phyloP scores from a whole-genome alignment of 345 rosid genomes.

The Citrus trifoliata region DNA sequence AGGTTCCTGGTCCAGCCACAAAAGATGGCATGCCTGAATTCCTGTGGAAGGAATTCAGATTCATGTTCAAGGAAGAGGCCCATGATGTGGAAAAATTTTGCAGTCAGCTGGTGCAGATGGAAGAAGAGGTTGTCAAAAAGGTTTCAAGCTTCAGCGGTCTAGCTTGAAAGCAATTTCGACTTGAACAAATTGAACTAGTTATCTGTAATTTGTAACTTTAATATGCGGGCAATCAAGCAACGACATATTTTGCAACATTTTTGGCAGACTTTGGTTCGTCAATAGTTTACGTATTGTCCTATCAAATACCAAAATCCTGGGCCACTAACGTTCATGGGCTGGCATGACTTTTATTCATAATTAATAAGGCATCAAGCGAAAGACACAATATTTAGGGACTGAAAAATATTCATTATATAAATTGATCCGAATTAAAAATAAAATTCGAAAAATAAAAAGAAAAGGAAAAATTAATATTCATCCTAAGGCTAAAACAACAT shows the following conservation, averaged over 20 bases:
- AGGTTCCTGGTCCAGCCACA: conserved; percentile 33
- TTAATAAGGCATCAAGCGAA: no score
- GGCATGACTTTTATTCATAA: no score
- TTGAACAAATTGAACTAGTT: neutral
- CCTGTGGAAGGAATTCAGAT: conserved; percentile 67
- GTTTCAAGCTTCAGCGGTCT: conserved; percentile 63
- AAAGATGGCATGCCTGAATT: conserved; percentile 33
- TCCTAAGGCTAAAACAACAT: neutral
- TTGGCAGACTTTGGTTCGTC: neutral
- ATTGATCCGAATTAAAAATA: neutral
- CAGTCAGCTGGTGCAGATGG: conserved; percentile 61
- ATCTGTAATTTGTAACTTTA: neutral
- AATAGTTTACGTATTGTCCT: neutral
- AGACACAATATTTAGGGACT: neutral
- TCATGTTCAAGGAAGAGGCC: conserved; percentile 57
- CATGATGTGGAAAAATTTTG: conserved; percentile 54
- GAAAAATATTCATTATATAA: neutral
- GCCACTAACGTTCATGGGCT: no score
- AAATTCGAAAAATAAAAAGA: neutral
- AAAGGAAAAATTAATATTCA: neutral
- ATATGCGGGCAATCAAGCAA: neutral
- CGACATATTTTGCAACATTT: neutral
- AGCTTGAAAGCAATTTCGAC: neutral
- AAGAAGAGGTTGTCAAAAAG: conserved; percentile 58
- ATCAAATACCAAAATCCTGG: no score